These are phyloP conservation scores for Lasiodiplodia citricola DNA, from an alignment of 2,329 filamentous ascomycete genomes.

Conservation along the genomic window DNA sequence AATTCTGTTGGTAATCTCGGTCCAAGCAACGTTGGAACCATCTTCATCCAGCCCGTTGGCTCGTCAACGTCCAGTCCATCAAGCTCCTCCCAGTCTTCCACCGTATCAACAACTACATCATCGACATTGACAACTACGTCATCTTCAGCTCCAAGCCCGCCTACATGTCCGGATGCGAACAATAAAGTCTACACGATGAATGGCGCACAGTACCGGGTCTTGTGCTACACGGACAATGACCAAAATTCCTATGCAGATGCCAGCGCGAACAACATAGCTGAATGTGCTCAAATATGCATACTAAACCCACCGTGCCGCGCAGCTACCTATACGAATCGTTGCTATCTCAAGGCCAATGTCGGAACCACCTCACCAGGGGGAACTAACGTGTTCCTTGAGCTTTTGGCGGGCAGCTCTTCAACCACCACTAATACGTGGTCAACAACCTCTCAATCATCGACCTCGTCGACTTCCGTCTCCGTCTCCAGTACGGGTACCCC, in stretches of 20 bases:
- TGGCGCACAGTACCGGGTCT: background rate
- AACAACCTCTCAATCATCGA: background rate
- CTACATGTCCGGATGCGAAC: background rate
- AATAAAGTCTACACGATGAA: background rate
- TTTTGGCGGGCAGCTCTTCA: background rate
- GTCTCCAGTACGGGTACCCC: no score
- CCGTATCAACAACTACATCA: background rate
- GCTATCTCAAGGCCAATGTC: background rate
- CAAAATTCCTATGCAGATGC: background rate
- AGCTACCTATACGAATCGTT: background rate
- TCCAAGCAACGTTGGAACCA: background rate
- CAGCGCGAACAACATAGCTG: background rate
- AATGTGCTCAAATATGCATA: background rate
- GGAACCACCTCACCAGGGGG: background rate
- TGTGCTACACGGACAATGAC: background rate
- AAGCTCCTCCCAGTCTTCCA: background rate
- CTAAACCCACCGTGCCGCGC: background rate
- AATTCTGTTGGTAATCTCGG: background rate
- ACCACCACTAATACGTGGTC: background rate
- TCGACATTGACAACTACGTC: background rate
- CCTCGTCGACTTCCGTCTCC: no score
- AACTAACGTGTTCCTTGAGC: background rate
- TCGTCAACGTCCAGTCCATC: background rate
- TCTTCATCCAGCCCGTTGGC: background rate
- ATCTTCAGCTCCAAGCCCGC: background rate